Percentiles rank a stretch among this genome's conserved stretches.
These are phyloP conservation scores for Boletus sp. DNA, from an alignment of 768 basidiomycete species.

Conservation along the genomic window DNA sequence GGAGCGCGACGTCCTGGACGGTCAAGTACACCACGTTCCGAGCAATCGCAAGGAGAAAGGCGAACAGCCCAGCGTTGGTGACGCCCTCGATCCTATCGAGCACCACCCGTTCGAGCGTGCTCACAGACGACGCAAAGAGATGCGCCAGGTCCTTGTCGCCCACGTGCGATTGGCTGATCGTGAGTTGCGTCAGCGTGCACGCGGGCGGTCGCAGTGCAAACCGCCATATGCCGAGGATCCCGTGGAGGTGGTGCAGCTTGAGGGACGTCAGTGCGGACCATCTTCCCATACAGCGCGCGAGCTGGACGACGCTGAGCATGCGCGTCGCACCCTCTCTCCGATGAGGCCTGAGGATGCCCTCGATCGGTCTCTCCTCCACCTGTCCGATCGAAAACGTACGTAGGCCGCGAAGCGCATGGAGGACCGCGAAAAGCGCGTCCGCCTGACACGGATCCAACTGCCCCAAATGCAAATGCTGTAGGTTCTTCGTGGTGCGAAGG, in stretches of 20 bases:
- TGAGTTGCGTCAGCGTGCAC: slow-evolving; percentile 19
- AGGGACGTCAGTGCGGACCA: slow-evolving; percentile 17
- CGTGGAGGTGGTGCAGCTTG: slow-evolving; percentile 15
- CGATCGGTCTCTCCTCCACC: not conserved
- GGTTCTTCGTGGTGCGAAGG: slow-evolving; percentile 15
- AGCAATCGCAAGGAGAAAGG: slow-evolving; percentile 13
- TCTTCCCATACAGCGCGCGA: slow-evolving; percentile 15
- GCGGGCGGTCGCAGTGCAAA: slow-evolving; percentile 11
- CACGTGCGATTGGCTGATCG: slow-evolving; percentile 12
- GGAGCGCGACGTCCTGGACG: slow-evolving; percentile 19
- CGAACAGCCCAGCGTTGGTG: slow-evolving; percentile 16
- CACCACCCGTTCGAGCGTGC: slow-evolving; percentile 18
- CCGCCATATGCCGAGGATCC: slow-evolving; percentile 10
- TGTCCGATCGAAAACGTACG: slow-evolving; percentile 13
- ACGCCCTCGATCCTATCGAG: slow-evolving; percentile 16
- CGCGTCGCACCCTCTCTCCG: not conserved
- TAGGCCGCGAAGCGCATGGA: slow-evolving; percentile 11
- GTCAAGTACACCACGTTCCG: slow-evolving; percentile 11
- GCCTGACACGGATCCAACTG: slow-evolving; percentile 11
- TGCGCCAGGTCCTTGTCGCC: slow-evolving; percentile 18
- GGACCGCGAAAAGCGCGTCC: slow-evolving; percentile 7
- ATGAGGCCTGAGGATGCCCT: not conserved
- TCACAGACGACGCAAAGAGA: slow-evolving; percentile 9
- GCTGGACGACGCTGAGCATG: slow-evolving; percentile 13
- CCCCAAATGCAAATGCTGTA: slow-evolving; percentile 12